These are phyloP conservation scores for Ceratobasidium sp. DNA, from an alignment of 1,284 basidiomycete species.

Conservation along the genomic window DNA sequence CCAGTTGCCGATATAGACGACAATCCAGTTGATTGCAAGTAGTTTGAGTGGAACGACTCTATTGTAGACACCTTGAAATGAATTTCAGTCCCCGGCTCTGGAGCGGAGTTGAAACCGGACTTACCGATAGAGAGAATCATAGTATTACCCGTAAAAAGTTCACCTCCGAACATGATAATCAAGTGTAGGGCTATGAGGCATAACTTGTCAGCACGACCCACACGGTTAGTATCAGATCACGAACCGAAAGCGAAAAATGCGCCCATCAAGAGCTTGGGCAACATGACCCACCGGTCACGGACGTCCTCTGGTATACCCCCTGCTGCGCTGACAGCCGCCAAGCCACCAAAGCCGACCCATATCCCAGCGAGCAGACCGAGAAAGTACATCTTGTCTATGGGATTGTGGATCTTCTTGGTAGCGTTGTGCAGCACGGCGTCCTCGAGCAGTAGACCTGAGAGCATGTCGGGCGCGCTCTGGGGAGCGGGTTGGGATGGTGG, in stretches of 20 bases:
- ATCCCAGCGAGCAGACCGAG: slow-evolving; percentile 34
- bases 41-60: slow-evolving; percentile 1
- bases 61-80: slow-evolving; percentile 14
- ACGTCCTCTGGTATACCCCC: slow-evolving; percentile 50
- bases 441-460: slow-evolving; percentile 50
- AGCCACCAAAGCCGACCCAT: slow-evolving; percentile 49
- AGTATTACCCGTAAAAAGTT: slow-evolving; percentile 51
- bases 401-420: slow-evolving; percentile 45
- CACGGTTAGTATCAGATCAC: slow-evolving; percentile 40
- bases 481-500: slow-evolving; percentile 4
- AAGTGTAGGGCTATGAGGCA: slow-evolving; percentile 43
- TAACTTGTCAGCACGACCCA: slow-evolving; percentile 46
- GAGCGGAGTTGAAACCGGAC: slow-evolving; percentile 14
- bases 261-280: slow-evolving; percentile 20
- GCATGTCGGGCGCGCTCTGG: slow-evolving; percentile 47
- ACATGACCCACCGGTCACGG: slow-evolving; percentile 25
- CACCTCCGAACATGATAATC: slow-evolving; percentile 49
- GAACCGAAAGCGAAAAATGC: slow-evolving; percentile 38
- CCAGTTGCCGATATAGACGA: slow-evolving; percentile 51
- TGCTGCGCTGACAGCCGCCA: slow-evolving; percentile 47
- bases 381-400: slow-evolving; percentile 41
- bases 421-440: slow-evolving; percentile 50
- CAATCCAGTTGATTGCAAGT: slow-evolving; percentile 47
- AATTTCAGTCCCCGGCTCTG: background rate
- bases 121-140: slow-evolving; percentile 50